phyloP scores from a whole-genome alignment of 148 eudicot genomes.

The Chenopodium berlandieri region DNA sequence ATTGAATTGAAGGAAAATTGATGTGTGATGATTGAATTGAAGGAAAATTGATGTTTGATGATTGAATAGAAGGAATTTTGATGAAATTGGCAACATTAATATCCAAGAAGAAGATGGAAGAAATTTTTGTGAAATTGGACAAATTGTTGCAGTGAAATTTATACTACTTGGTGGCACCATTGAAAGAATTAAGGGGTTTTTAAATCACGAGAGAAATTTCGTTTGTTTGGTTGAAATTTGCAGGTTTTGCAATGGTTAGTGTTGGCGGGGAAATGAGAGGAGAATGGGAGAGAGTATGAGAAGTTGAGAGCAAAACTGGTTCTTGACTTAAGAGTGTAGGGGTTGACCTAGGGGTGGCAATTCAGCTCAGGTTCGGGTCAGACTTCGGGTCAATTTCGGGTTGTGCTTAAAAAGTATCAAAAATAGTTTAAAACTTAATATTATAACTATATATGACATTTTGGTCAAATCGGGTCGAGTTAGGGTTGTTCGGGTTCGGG shows the following conservation, averaged over 20 bases:
- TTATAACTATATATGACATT: too few species aligned
- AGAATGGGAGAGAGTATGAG: too few species aligned
- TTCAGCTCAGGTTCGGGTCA: too few species aligned
- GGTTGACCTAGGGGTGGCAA: too few species aligned
- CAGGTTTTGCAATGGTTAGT: neutral
- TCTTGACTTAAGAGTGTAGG: too few species aligned
- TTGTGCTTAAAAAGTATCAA: too few species aligned
- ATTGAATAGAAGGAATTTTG: neutral
- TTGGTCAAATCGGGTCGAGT: too few species aligned
- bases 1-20: neutral
- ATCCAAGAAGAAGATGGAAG: neutral
- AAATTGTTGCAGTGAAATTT: neutral
- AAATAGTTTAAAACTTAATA: too few species aligned
- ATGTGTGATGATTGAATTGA: neutral
- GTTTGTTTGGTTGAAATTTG: neutral
- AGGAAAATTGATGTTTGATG: too few species aligned
- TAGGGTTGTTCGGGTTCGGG: too few species aligned
- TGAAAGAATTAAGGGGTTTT: neutral
- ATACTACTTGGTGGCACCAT: neutral
- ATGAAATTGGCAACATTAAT: neutral
- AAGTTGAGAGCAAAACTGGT: too few species aligned
- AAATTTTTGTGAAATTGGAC: neutral
- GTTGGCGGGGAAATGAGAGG: neutral
- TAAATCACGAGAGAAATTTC: neutral
- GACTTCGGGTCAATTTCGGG: too few species aligned